Conservation (phyloP, 2,329 filamentous ascomycete species). For the Elsinoe arachidis region DNA sequence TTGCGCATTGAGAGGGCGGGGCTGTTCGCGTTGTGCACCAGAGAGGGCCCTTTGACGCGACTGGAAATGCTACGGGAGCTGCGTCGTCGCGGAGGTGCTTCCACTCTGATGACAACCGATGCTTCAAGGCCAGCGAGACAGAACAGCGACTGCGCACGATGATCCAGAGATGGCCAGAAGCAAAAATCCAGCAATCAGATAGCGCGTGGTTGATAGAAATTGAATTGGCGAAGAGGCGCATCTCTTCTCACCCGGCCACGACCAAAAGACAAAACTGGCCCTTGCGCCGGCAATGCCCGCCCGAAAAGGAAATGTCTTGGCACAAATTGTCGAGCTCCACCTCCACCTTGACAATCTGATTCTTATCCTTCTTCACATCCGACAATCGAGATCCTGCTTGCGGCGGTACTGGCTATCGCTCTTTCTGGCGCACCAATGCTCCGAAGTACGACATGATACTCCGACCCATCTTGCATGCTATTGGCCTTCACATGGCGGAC, state of each 20-base stretch:
- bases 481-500: constrained; percentile 6
- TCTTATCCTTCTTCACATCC: background rate
- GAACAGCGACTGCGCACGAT: background rate
- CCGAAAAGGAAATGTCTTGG: constrained; percentile 3
- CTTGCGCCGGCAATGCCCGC: constrained; percentile 7
- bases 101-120: background rate
- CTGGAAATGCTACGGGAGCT: constrained; percentile 13
- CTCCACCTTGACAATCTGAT: background rate
- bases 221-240: background rate
- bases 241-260: background rate
- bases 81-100: constrained; percentile 2
- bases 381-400: background rate
- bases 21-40: background rate
- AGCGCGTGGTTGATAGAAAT: background rate
- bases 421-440: background rate
- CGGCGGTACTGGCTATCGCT: background rate
- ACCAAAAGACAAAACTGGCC: constrained; percentile 3
- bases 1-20: constrained; percentile 8
- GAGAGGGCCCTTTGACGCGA: background rate
- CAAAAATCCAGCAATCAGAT: background rate
- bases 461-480: background rate
- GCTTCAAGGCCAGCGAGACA: constrained; percentile 13
- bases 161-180: background rate
- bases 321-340: background rate
- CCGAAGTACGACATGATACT: background rate